These are phyloP conservation scores for Coemansia sp. DNA, from an alignment of 192 early-diverging fungal genomes.

Conservation along the genomic window DNA sequence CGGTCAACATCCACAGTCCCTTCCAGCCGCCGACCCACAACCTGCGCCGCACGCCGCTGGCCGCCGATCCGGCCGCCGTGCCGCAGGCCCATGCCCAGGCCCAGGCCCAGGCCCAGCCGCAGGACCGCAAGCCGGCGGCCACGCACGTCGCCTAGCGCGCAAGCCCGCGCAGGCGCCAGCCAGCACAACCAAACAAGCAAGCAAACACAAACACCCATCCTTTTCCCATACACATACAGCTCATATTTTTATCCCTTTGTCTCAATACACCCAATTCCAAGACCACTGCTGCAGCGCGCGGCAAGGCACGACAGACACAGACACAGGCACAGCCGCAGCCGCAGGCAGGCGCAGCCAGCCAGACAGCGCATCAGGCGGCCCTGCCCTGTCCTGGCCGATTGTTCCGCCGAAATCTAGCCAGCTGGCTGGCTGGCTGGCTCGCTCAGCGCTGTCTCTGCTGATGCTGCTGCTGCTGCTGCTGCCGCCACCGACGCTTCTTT, in stretches of 20 bases:
- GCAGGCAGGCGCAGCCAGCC: no score
- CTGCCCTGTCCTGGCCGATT: background rate
- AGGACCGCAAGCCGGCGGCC: background rate
- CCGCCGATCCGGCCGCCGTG: background rate
- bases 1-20: conserved; percentile 26
- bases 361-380: no score
- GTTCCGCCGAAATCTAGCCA: background rate
- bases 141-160: conserved; percentile 9
- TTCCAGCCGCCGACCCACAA: conserved; percentile 40
- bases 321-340: background rate
- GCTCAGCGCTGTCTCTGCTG: no score
- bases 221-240: background rate
- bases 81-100: conserved; percentile 7
- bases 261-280: background rate
- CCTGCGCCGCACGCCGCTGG: conserved; percentile 21
- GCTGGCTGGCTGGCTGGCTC: no score
- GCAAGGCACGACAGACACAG: background rate
- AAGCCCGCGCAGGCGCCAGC: no score
- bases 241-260: background rate
- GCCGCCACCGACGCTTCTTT: no score
- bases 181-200: no score
- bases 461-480: no score
- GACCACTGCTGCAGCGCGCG: background rate
- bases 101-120: background rate
- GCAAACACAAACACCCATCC: background rate